Percentiles rank a stretch among this genome's conserved stretches.
Conservation (phyloP, 1,139 yeast genomes). For the Petasospora rhodanensis region DNA sequence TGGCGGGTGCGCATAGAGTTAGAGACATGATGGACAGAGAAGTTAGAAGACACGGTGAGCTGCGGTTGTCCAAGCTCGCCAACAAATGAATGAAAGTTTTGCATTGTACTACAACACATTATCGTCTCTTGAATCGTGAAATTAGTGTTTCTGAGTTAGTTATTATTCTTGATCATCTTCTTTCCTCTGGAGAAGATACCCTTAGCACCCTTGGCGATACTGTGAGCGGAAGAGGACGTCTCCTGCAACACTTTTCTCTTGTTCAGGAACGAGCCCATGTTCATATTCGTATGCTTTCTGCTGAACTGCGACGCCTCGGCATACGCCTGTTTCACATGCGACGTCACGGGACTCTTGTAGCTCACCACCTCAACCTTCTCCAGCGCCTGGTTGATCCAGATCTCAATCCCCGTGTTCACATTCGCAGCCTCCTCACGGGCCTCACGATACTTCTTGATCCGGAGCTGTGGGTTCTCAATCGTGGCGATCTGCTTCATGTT, state of each 20-base stretch:
- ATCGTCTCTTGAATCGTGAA: conserved; percentile 26
- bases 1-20: conserved; percentile 83
- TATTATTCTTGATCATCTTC: conserved; percentile 26
- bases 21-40: conserved; percentile 84
- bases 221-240: conserved; percentile 24
- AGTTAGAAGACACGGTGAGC: conserved; percentile 67
- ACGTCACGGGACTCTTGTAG: conserved; percentile 17
- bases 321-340: conserved; percentile 25
- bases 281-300: conserved; percentile 17
- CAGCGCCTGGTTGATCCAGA: conserved; percentile 36
- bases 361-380: conserved; percentile 17
- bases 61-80: conserved; percentile 32
- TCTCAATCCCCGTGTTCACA: conserved; percentile 42
- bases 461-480: conserved; percentile 39
- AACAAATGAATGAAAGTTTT: conserved; percentile 11
- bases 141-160: no score
- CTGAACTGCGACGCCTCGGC: conserved; percentile 23
- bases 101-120: conserved; percentile 23
- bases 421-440: conserved; percentile 40
- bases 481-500: conserved; percentile 44
- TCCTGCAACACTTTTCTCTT: conserved; percentile 24
- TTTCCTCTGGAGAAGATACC: conserved; percentile 27
- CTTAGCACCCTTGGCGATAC: conserved; percentile 28
- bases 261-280: conserved; percentile 22
- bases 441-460: conserved; percentile 38